Evolutionary conservation across 257 asterid genomes (phyloP).

Genomic region (Rubia yunnanensis): DNA sequence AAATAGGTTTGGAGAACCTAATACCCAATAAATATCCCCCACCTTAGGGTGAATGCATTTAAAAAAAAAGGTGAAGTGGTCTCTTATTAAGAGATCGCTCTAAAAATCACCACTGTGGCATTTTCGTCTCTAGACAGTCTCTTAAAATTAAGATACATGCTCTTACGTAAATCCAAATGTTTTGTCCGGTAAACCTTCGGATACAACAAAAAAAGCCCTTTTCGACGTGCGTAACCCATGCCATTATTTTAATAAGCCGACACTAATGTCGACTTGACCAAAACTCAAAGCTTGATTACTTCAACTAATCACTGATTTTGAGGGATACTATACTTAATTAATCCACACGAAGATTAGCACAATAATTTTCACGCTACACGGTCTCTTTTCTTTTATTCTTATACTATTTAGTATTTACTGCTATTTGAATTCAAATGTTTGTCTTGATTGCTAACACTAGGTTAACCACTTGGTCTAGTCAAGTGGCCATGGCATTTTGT

Average conservation of each 20-base stretch:
- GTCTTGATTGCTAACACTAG: neutral
- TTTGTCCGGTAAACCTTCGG: slow-evolving; percentile 11
- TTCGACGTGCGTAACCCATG: neutral
- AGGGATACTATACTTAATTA: slow-evolving; percentile 1
- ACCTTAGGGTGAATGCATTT: no score
- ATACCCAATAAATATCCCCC: no score
- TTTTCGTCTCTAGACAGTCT: no score
- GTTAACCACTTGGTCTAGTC: no score
- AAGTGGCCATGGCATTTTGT: no score
- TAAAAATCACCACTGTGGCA: no score
- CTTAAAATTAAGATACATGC: neutral
- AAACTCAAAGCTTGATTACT: neutral
- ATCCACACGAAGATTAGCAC: neutral
- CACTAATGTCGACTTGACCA: neutral
- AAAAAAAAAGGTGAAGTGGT: no score
- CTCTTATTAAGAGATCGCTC: no score
- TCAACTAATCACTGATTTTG: neutral
- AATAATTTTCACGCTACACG: neutral
- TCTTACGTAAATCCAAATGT: slow-evolving; percentile 3
- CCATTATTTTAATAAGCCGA: neutral
- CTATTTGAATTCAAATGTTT: neutral
- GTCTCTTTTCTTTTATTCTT: neutral
- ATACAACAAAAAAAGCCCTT: slow-evolving; percentile 16
- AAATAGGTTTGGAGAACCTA: no score
- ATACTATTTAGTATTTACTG: neutral